phyloP scores from a whole-genome alignment of 805 yeast genomes.

The Suhomyces canberraensis region DNA sequence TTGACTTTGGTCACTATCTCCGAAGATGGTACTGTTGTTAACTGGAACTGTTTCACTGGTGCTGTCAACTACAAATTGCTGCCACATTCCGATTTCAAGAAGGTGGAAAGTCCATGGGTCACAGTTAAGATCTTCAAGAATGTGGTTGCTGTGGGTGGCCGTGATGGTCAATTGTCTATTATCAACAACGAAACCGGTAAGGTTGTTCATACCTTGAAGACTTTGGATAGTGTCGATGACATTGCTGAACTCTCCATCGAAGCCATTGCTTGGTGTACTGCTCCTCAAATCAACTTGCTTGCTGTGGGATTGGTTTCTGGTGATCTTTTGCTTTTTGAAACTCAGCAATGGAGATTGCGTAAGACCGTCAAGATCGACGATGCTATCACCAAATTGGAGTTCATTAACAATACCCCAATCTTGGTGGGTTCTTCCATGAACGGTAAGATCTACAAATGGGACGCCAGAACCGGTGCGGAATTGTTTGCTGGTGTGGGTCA shows the following conservation, averaged over 20 bases:
- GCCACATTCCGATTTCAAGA: slow-evolving; percentile 61
- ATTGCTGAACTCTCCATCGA: slow-evolving; percentile 43
- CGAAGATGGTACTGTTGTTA: slow-evolving; percentile 81
- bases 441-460: slow-evolving; percentile 85
- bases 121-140: slow-evolving; percentile 53
- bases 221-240: slow-evolving; percentile 53
- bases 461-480: slow-evolving; percentile 79
- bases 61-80: slow-evolving; percentile 65
- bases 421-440: slow-evolving; percentile 77
- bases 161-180: slow-evolving; percentile 84
- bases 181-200: slow-evolving; percentile 73
- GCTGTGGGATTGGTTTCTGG: slow-evolving; percentile 93
- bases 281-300: slow-evolving; percentile 52
- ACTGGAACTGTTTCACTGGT: slow-evolving; percentile 86
- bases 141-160: slow-evolving; percentile 74
- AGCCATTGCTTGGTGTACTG: slow-evolving; percentile 73
- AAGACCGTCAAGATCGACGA: slow-evolving; percentile 67
- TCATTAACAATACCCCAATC: slow-evolving; percentile 54
- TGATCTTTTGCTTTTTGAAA: slow-evolving; percentile 75
- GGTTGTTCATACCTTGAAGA: slow-evolving; percentile 61
- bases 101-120: slow-evolving; percentile 86
- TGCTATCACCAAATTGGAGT: slow-evolving; percentile 76
- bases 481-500: slow-evolving; percentile 85
- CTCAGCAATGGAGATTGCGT: slow-evolving; percentile 84
- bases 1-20: slow-evolving; percentile 70